Conservation (phyloP, 352 stramenopile species). For the Phytophthora pini region DNA sequence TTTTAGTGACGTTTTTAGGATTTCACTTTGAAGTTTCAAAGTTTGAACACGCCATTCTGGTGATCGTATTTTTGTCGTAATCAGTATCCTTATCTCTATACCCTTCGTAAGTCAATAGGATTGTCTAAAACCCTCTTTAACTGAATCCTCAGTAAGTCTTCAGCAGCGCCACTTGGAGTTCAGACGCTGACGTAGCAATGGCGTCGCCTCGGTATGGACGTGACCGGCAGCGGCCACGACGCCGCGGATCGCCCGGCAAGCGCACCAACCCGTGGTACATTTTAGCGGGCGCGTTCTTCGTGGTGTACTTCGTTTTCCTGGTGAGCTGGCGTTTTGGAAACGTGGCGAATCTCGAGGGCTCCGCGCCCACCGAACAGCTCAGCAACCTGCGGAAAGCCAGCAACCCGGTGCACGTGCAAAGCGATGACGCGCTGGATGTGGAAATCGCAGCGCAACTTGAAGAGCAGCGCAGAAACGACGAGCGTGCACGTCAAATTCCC, state of each 20-base stretch:
- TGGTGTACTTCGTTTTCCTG: constrained; percentile 40
- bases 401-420: constrained; percentile 14
- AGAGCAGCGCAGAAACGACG: constrained; percentile 24
- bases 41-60: constrained; percentile 2
- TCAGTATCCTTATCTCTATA: background rate
- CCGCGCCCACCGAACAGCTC: constrained; percentile 31
- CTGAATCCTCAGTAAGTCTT: too few species aligned
- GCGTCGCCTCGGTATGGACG: constrained; percentile 32
- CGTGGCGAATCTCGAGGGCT: constrained; percentile 20
- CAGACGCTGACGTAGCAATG: constrained; percentile 23
- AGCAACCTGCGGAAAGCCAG: constrained; percentile 40
- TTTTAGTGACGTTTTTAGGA: too few species aligned
- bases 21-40: too few species aligned
- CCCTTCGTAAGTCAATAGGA: too few species aligned
- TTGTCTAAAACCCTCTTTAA: background rate
- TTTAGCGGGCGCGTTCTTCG: constrained; percentile 26
- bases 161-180: constrained; percentile 10
- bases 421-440: constrained; percentile 25
- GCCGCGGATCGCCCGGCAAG: constrained; percentile 16
- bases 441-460: constrained; percentile 25
- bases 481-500: constrained; percentile 29
- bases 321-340: constrained; percentile 28
- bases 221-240: constrained; percentile 20
- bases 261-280: constrained; percentile 27
- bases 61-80: constrained; percentile 6